phyloP scores from a whole-genome alignment of 208 protist genomes.

The Cochliopodium minus region DNA sequence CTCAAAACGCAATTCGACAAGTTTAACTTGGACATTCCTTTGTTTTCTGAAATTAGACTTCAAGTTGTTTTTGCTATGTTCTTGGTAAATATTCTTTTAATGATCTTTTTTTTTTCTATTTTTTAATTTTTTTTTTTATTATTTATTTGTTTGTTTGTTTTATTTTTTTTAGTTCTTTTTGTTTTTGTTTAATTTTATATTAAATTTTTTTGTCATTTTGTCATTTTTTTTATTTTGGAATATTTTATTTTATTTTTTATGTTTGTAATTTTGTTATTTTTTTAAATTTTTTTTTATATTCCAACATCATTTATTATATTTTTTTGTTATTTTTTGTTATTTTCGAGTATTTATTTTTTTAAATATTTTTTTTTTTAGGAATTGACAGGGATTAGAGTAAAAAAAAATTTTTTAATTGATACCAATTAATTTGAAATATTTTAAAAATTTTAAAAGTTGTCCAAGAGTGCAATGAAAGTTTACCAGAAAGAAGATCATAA shows the following conservation, averaged over 20 bases:
- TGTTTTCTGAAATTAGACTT: no score
- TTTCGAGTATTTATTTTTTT: constrained; percentile 1
- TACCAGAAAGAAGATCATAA: no score
- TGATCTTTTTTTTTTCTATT: constrained; percentile 11
- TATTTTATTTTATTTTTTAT: constrained; percentile 11
- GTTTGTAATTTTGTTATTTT: constrained; percentile 4
- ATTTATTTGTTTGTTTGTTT: constrained; percentile 6
- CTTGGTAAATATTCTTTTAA: no score
- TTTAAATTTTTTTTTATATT: constrained; percentile 7
- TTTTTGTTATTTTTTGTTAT: constrained; percentile 9
- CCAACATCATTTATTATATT: constrained; percentile 5
- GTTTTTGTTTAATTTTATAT: constrained; percentile 5
- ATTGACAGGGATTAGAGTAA: no score
- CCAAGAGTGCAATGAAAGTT: no score
- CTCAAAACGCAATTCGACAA: no score
- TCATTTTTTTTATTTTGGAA: constrained; percentile 5
- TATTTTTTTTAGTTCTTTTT: not conserved
- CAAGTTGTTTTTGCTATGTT: no score
- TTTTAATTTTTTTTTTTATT: constrained; percentile 8
- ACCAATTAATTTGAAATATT: no score
- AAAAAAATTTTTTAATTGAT: no score
- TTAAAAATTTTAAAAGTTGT: no score
- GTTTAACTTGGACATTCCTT: no score
- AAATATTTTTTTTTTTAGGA: constrained; percentile 6
- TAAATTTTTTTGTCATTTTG: constrained; percentile 1